Base-by-base conservation (phyloP, 2,329 filamentous ascomycete genomes). In the Microsporum ferrugineum region DNA sequence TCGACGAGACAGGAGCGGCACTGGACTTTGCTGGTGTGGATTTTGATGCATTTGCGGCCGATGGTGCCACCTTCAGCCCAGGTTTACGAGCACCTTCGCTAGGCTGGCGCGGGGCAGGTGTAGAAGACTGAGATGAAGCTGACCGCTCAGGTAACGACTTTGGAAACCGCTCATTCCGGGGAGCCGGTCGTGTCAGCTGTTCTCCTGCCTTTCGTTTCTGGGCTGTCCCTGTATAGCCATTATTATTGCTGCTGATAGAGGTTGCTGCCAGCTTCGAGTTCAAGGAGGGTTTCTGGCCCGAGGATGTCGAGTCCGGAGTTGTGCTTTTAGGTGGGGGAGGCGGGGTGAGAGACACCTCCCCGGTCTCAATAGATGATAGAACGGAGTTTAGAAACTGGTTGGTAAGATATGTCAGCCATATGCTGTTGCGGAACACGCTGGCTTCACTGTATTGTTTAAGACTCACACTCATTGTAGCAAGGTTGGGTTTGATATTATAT, bases 301-400 rank as follows among this genome's bases (percentile, higher is more conserved):
- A 36, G 2, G 61, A 58, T 5, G 59, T 51, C 5, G 63, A 47
- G n/a, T 38, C 39, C 29, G 60, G 27, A n/a, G 53, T n/a, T 12
- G 63, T 23, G 31, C 58, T 59, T 47, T 33, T 49, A 17, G 38
- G 65, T 57, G 60, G 51, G 60, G 62, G 55, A 53, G 63, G 60
- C 36, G 66, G 62, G 36, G 66, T 66, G 45, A 65, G 66, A 34
- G 66, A 62, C 12, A 69, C 62, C 10, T 67, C 69, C 58, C 75
- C 75, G 63, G 73, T 76, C 67, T 77, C 76, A 63, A 80, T 77
- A 43, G 78, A 80, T 61, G 77, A 76, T 63, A 81, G 74, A 43
- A 80, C 75, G 27, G 78, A 80, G 67, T 78, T 78, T 61, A 81
- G 74, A 65, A 80, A 79, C 77, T 79, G 62, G 10, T 17, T 12